These are phyloP conservation scores for Aphanomyces astaci DNA, from an alignment of 352 stramenopile species.

Conservation along the genomic window DNA sequence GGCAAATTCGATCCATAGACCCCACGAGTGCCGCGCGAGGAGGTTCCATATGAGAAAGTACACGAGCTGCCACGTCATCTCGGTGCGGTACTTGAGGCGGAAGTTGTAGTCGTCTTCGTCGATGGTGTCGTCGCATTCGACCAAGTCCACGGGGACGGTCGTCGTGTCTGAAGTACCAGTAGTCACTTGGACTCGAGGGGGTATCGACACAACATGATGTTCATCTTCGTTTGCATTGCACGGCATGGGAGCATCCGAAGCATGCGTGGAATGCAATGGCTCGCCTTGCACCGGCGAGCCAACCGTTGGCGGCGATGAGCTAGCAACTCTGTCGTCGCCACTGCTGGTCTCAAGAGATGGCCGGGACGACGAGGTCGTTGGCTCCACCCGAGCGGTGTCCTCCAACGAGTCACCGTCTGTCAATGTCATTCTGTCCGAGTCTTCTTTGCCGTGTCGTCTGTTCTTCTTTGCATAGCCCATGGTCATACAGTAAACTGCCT, in stretches of 20 bases:
- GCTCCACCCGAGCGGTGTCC: no score
- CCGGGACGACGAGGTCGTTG: not conserved
- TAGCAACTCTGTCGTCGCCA: not conserved
- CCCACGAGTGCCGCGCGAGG: not conserved
- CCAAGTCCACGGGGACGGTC: not conserved
- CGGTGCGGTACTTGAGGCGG: not conserved
- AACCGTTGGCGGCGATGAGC: no score
- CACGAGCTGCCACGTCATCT: conserved; percentile 4
- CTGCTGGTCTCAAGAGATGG: not conserved
- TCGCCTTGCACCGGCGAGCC: no score
- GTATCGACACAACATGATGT: not conserved
- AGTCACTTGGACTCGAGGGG: no score
- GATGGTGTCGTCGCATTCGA: not conserved
- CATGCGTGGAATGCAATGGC: no score
- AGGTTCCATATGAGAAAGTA: conserved; percentile 8
- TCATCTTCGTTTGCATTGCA: not conserved
- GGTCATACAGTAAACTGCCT: no score
- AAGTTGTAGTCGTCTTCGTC: conserved; percentile 15
- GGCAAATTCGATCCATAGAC: not conserved
- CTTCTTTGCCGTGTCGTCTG: not conserved
- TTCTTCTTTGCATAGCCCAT: not conserved
- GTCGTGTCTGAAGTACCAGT: no score
- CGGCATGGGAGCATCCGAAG: not conserved
- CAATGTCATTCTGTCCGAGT: not conserved
- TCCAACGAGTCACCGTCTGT: not conserved